Evolutionary conservation across 2,329 filamentous ascomycete genomes (phyloP), one percentile per base, ranked within the genome.

Genomic region (Nemania abortiva): DNA sequence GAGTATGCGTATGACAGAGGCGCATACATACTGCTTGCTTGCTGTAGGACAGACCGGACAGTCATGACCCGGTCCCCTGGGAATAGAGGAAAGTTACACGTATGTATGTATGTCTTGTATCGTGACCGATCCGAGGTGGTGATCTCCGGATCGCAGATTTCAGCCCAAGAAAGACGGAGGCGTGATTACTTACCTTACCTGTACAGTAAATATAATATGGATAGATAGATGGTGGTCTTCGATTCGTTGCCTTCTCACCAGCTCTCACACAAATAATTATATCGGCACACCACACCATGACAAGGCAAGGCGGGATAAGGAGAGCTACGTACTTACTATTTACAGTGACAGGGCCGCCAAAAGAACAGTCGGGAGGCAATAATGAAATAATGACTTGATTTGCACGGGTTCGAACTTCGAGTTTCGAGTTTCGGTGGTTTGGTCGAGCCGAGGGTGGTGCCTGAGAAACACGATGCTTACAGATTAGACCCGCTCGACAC

Each of bases 401-500:
- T 50, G 42, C 62, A 64, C 62, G 22, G 9, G 52, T 24, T 58
- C 54, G 54, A 13, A 54, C n/a, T 52, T 57, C 10, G 54, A 13
- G 62, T 29, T 52, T 57, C 10, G 11, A 53, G 24, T 27, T 42
- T 75, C 74, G 73, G 74, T 74, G 70, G 71, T 73, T 74, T 53
- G 72, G 74, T 74, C 70, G 65, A 75, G 66, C 75, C 75, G 75
- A 76, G 70, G 34, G 34, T 37, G 34, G 70, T 39, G 56, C 62
- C 58, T 65, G 45, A 29, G 66, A 65, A 39, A 55, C 59, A 65
- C 54, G 47, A 45, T 62, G 70, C 64, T 66, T 63, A 54, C 42
- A 63, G 67, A 24, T 39, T 73, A 72, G 74, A 74, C 67, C 62
- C 71, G 29, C 34, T 9, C 7, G 11, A 11, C 47, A 29, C 53